Evolutionary conservation across 106 monocot genomes (phyloP), one percentile per base, ranked within the genome.

Genomic region (Apostasia shenzhenica): DNA sequence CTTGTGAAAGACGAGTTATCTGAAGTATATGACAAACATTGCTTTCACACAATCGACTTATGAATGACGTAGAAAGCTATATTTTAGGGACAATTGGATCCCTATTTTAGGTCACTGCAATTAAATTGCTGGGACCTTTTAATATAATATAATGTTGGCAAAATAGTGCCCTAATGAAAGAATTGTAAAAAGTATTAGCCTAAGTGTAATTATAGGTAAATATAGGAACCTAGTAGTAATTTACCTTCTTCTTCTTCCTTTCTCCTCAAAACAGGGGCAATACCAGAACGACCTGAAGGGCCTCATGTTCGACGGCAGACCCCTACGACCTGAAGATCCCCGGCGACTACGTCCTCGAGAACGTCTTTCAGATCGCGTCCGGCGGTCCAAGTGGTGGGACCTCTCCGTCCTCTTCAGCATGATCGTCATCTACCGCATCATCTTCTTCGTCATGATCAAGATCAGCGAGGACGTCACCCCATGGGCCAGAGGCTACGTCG

Each of bases 371-470:
- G 82, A 85, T 89, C 61, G 77, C n/a, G 66, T 85, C 1, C 70
- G 70, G 61, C 79, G 85, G 50, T 89, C 89, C 37, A 89, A 89
- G 64, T 89, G 89, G 89, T 38, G 45, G 54, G 85, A 89, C 60
- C 50, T 89, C 0, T 74, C 82, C 1, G 85, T 89, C 1, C 71
- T 89, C 54, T 78, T 85, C 69, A 69, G 80, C 80, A 89, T 89
- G 89, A 85, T 89, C 52, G 12, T 85, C 12, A 75, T 83, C 38
- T 89, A 89, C 63, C 85, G 89, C 60, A 54, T 89, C 12, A 41
- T 89, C 37, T 89, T 89, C 78, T 89, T 89, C 77, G 12, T 85
- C 55, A 75, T 78, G 80, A 89, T 89, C 72, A 89, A 85, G 77
- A 50, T 83, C 5, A 83, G 72, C 51, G 89, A 89, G 67, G 80